phyloP scores from a whole-genome alignment of 2,329 filamentous ascomycete species.

The Pseudogymnoascus sp. region DNA sequence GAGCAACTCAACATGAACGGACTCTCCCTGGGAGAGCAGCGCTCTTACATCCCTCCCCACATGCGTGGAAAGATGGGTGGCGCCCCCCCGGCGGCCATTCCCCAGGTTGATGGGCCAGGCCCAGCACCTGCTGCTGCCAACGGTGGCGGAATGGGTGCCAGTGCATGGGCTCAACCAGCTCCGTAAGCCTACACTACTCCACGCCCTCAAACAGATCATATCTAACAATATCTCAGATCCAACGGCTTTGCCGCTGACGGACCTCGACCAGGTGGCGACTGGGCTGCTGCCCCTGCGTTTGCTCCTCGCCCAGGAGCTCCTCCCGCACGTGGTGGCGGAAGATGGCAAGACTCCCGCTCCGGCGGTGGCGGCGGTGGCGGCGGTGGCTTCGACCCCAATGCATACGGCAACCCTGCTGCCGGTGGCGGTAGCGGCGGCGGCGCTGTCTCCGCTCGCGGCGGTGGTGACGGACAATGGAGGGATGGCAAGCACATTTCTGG shows the following conservation, averaged over 20 bases:
- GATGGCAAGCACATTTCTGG: conserved; percentile 95
- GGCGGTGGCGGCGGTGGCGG: conserved; percentile 17
- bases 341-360: conserved; percentile 18
- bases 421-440: conserved; percentile 35
- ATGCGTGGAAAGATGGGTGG: conserved; percentile 53
- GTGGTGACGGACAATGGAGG: conserved; percentile 91
- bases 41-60: conserved; percentile 81
- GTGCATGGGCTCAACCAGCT: conserved; percentile 46
- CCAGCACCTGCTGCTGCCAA: conserved; percentile 10
- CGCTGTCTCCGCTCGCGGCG: conserved; percentile 59
- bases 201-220: neutral
- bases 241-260: conserved; percentile 36
- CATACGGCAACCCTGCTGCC: conserved; percentile 38
- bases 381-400: conserved; percentile 46
- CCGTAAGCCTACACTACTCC: conserved; percentile 36
- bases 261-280: conserved; percentile 23
- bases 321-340: conserved; percentile 32
- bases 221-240: conserved; percentile 32
- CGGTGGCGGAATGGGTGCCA: conserved; percentile 45
- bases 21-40: conserved; percentile 54
- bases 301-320: conserved; percentile 24
- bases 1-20: conserved; percentile 77
- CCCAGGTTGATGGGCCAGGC: conserved; percentile 8
- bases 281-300: conserved; percentile 31
- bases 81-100: conserved; percentile 12